These are phyloP conservation scores for Linnemannia schmuckeri DNA, from an alignment of 192 early-diverging fungal species.

Conservation along the genomic window DNA sequence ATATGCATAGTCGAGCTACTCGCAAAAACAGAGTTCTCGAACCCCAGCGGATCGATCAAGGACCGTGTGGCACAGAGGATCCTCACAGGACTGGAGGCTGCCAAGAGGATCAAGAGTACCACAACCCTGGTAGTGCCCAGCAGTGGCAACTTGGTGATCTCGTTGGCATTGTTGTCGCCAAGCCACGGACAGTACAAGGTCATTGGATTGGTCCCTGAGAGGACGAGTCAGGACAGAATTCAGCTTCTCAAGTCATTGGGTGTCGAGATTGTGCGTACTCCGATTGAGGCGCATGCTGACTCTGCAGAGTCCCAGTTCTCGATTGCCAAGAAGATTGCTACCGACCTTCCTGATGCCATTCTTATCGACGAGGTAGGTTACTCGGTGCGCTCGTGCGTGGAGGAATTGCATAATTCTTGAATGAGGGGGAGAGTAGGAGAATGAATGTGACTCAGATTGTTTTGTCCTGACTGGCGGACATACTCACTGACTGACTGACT, in stretches of 20 bases:
- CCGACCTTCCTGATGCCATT: conserved; percentile 62
- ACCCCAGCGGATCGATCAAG: conserved; percentile 78
- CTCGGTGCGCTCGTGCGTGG: not conserved
- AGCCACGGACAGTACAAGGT: conserved; percentile 61
- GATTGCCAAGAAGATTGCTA: conserved; percentile 68
- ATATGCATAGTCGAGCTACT: conserved; percentile 65
- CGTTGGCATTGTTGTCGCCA: conserved; percentile 69
- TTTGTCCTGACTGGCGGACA: not conserved
- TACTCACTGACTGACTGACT: conserved; percentile 13
- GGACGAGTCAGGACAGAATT: conserved; percentile 79
- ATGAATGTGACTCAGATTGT: conserved; percentile 13
- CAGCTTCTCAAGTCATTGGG: conserved; percentile 74
- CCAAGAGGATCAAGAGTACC: conserved; percentile 41
- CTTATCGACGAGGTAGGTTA: conserved; percentile 74
- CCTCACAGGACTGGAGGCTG: conserved; percentile 49
- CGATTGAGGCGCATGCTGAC: conserved; percentile 73
- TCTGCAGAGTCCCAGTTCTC: conserved; percentile 75
- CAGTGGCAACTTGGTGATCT: conserved; percentile 79
- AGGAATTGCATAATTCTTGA: not conserved
- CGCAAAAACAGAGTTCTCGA: conserved; percentile 83
- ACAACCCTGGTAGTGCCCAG: conserved; percentile 75
- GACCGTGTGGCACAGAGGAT: conserved; percentile 77
- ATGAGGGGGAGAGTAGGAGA: conserved; percentile 8
- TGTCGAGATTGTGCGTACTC: conserved; percentile 78
- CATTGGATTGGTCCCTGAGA: conserved; percentile 75